These are phyloP conservation scores for Trichophyton equinum DNA, from an alignment of 2,329 filamentous ascomycete species.

Conservation along the genomic window DNA sequence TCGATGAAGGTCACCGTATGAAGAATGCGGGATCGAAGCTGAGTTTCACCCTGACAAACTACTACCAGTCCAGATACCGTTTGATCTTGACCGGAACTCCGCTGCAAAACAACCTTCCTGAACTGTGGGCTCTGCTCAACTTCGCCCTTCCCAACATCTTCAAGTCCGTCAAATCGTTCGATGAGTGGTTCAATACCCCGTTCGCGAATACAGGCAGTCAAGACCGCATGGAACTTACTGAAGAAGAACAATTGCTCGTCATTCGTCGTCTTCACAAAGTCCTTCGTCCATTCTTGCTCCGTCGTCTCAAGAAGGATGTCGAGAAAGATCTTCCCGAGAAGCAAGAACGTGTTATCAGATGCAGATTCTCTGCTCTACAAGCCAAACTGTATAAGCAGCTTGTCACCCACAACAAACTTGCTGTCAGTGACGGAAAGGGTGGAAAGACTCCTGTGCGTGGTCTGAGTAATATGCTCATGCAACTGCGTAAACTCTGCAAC, in stretches of 20 bases:
- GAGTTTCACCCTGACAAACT: slow-evolving; percentile 84
- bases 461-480: slow-evolving; percentile 99
- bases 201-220: slow-evolving; percentile 97
- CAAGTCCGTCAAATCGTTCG: slow-evolving; percentile 97
- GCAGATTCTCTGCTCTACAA: slow-evolving; percentile 91
- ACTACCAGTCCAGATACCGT: slow-evolving; percentile 89
- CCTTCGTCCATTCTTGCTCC: slow-evolving; percentile 86
- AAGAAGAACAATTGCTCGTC: slow-evolving; percentile 98
- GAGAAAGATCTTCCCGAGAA: slow-evolving; percentile 98
- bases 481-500: slow-evolving; percentile 95
- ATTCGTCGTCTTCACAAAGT: slow-evolving; percentile 98
- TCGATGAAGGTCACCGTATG: slow-evolving; percentile 98
- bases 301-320: slow-evolving; percentile 98
- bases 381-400: slow-evolving; percentile 94
- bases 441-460: slow-evolving; percentile 89
- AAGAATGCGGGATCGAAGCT: slow-evolving; percentile 97
- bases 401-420: slow-evolving; percentile 86
- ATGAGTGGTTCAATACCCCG: slow-evolving; percentile 99
- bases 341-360: slow-evolving; percentile 98
- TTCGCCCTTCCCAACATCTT: slow-evolving; percentile 97
- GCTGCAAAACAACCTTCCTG: slow-evolving; percentile 89
- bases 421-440: slow-evolving; percentile 88
- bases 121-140: slow-evolving; percentile 96
- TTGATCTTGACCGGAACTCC: slow-evolving; percentile 96
- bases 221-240: slow-evolving; percentile 96